Evolutionary conservation across 2,329 filamentous ascomycete species (phyloP).

Genomic region (Exophiala alcalophila): DNA sequence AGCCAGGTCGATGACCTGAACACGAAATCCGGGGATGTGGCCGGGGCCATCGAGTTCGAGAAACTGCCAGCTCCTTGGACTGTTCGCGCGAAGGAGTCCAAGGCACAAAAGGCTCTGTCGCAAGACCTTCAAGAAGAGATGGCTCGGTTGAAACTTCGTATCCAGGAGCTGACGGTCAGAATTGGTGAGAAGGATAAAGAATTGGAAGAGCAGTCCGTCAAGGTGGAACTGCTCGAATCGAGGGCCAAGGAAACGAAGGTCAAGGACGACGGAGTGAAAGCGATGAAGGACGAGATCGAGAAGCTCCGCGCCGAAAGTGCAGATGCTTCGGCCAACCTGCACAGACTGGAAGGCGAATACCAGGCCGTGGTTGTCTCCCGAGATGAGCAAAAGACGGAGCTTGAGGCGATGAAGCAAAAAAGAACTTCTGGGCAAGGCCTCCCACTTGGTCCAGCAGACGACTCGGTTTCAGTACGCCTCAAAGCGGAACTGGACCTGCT

Average conservation of each 20-base stretch:
- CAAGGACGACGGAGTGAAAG: constrained; percentile 59
- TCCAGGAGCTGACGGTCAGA: constrained; percentile 70
- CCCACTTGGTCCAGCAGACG: constrained; percentile 35
- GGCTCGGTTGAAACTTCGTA: constrained; percentile 72
- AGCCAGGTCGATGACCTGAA: constrained; percentile 58
- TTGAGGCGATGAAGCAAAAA: constrained; percentile 45
- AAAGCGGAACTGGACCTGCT: constrained; percentile 25
- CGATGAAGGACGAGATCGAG: constrained; percentile 43
- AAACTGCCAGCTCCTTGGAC: constrained; percentile 72
- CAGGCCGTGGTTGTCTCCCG: constrained; percentile 40
- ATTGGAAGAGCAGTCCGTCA: constrained; percentile 66
- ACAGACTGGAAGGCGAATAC: constrained; percentile 40
- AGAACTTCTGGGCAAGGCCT: constrained; percentile 39
- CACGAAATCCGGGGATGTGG: constrained; percentile 66
- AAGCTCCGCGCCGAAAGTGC: constrained; percentile 37
- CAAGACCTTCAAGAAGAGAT: constrained; percentile 84
- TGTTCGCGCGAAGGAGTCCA: constrained; percentile 74
- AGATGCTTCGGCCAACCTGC: constrained; percentile 35
- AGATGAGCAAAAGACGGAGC: constrained; percentile 41
- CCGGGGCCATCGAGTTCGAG: constrained; percentile 76
- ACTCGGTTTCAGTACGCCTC: constrained; percentile 40
- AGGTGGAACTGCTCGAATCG: constrained; percentile 85
- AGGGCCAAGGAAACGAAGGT: constrained; percentile 79
- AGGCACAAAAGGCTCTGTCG: constrained; percentile 74
- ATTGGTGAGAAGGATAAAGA: constrained; percentile 74